Conservation (phyloP, 1,139 yeast genomes). For the Ogataea hybrid region DNA sequence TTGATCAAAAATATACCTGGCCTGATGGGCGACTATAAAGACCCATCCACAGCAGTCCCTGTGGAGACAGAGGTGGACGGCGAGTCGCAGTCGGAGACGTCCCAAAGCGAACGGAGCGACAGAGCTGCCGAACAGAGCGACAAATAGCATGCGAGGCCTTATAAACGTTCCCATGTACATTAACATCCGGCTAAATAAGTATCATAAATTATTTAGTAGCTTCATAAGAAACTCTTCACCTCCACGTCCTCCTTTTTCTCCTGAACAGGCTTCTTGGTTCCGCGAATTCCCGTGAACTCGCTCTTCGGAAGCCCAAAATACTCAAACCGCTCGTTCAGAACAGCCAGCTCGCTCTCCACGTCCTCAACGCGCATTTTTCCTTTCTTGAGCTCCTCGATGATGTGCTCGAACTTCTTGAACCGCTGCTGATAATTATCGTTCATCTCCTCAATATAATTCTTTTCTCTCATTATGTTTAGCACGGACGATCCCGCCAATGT, state of each 20-base stretch:
- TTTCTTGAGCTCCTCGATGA: constrained; percentile 19
- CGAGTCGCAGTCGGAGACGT: constrained; percentile 4
- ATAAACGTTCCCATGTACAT: constrained; percentile 3
- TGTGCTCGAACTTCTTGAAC: constrained; percentile 20
- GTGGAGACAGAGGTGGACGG: constrained; percentile 4
- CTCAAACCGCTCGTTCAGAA: constrained; percentile 31
- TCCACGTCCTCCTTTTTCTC: background rate
- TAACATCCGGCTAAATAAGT: constrained; percentile 1
- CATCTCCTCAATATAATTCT: constrained; percentile 29
- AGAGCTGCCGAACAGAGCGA: background rate
- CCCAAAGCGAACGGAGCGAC: constrained; percentile 6
- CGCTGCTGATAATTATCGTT: constrained; percentile 27
- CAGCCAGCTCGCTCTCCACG: constrained; percentile 21
- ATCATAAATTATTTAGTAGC: background rate
- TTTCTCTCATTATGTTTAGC: constrained; percentile 33
- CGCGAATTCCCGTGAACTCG: constrained; percentile 25
- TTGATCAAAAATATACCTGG: constrained; percentile 69
- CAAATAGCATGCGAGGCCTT: background rate
- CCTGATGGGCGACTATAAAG: constrained; percentile 35
- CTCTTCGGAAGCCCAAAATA: constrained; percentile 25
- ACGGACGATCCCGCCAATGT: constrained; percentile 32
- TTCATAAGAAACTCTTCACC: constrained; percentile 3
- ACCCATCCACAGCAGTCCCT: constrained; percentile 6
- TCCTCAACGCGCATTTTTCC: constrained; percentile 28
- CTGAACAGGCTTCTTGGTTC: constrained; percentile 18